Conservation (phyloP, 2,329 filamentous ascomycete species). For the Cordyceps tenuipes region DNA sequence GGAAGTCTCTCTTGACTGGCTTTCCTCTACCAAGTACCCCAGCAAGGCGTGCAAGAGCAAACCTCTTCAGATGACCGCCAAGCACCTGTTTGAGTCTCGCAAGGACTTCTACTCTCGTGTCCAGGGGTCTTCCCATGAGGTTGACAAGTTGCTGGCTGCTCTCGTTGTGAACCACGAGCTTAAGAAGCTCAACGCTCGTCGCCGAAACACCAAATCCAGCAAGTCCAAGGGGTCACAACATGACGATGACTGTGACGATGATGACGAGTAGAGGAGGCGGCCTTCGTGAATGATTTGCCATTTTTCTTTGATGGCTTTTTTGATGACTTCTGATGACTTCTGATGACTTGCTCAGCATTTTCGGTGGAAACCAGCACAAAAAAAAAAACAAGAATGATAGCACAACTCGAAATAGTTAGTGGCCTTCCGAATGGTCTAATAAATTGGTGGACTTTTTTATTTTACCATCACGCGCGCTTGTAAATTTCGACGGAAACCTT, state of each 20-base stretch:
- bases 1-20: conserved; percentile 31
- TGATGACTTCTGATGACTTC: conserved; percentile 6
- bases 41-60: conserved; percentile 20
- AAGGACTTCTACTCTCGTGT: conserved; percentile 29
- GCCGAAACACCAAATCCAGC: conserved; percentile 21
- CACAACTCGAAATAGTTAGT: conserved; percentile 18
- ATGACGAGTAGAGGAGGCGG: conserved; percentile 15
- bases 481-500: conserved; percentile 23
- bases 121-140: conserved; percentile 23
- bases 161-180: conserved; percentile 32
- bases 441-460: not conserved
- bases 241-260: conserved; percentile 21
- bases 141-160: conserved; percentile 25
- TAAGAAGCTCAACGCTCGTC: conserved; percentile 30
- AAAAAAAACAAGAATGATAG: not conserved
- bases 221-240: conserved; percentile 19
- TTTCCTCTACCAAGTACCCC: conserved; percentile 23
- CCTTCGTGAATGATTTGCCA: conserved; percentile 1
- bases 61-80: conserved; percentile 21
- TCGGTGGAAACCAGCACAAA: not conserved
- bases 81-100: conserved; percentile 26
- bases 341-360: not conserved
- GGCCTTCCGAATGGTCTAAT: conserved; percentile 5
- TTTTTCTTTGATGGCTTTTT: conserved; percentile 6
- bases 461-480: not conserved